These are phyloP conservation scores for Candida cerambycidarum DNA, from an alignment of 805 yeast genomes.

Conservation along the genomic window DNA sequence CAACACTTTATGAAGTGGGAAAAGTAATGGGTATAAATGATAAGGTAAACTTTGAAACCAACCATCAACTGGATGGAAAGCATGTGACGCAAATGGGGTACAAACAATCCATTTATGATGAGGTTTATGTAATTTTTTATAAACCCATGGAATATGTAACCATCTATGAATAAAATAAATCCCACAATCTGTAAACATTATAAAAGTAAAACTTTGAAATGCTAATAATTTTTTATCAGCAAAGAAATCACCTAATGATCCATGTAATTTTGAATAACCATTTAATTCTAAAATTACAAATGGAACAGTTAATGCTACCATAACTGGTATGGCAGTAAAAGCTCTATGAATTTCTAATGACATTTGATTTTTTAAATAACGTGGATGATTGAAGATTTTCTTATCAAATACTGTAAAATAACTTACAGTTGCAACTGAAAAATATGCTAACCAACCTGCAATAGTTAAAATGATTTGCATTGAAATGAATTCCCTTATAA, in stretches of 20 bases:
- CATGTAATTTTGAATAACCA: conserved; percentile 81
- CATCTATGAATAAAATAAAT: conserved; percentile 90
- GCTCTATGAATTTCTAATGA: conserved; percentile 79
- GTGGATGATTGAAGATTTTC: conserved; percentile 90
- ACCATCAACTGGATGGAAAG: conserved; percentile 98
- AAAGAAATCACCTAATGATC: conserved; percentile 56
- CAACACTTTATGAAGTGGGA: conserved; percentile 88
- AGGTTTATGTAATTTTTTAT: conserved; percentile 88
- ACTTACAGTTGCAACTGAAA: conserved; percentile 72
- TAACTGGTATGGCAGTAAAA: conserved; percentile 75
- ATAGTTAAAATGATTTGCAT: conserved; percentile 68
- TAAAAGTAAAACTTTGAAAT: conserved; percentile 71
- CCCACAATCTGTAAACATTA: conserved; percentile 91
- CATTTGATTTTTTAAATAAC: conserved; percentile 93
- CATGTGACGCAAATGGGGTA: conserved; percentile 97
- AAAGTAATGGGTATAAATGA: conserved; percentile 85
- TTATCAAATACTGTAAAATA: conserved; percentile 81
- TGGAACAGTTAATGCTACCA: conserved; percentile 86
- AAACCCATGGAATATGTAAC: conserved; percentile 89
- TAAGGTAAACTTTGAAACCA: conserved; percentile 91
- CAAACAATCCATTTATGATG: conserved; percentile 99
- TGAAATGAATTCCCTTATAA: conserved; percentile 68
- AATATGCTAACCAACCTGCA: conserved; percentile 85
- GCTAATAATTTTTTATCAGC: conserved; percentile 69
- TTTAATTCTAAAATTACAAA: conserved; percentile 83